A percentile compares a stretch with the other conserved stretches of the same genome.
phyloP scores from a whole-genome alignment of 192 early-diverging fungal genomes.

The Linnemannia zychae region DNA sequence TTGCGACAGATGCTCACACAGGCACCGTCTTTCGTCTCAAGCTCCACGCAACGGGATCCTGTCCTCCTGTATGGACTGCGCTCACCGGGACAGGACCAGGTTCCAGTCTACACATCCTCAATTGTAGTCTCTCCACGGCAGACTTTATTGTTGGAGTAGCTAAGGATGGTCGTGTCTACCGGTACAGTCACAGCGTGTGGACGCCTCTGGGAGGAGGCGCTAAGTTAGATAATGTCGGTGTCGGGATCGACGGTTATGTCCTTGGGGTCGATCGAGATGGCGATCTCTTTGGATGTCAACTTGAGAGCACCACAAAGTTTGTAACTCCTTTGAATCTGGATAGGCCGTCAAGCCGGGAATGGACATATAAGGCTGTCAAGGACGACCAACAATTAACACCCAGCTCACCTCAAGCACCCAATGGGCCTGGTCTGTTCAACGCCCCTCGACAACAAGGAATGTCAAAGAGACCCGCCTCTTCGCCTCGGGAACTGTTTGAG shows the following conservation, averaged over 20 bases:
- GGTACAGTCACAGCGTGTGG: conserved; percentile 22
- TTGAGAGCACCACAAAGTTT: conserved; percentile 10
- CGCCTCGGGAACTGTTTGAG: conserved; percentile 51
- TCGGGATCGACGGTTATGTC: conserved; percentile 48
- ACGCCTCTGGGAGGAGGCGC: conserved; percentile 24
- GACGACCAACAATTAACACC: background rate
- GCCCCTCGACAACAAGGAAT: conserved; percentile 18
- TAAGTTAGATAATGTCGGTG: conserved; percentile 20
- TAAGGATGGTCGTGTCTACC: conserved; percentile 21
- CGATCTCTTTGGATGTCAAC: conserved; percentile 45
- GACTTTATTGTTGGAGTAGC: conserved; percentile 42
- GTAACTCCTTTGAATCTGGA: background rate
- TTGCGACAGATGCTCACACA: conserved; percentile 40
- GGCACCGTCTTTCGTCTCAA: conserved; percentile 51
- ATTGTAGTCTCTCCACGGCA: conserved; percentile 20
- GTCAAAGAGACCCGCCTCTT: conserved; percentile 17
- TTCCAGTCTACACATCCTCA: conserved; percentile 15
- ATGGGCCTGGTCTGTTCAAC: background rate
- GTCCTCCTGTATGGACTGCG: conserved; percentile 46
- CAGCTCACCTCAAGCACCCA: conserved; percentile 30
- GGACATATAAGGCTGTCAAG: background rate
- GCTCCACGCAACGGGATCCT: conserved; percentile 21
- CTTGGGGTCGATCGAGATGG: conserved; percentile 43
- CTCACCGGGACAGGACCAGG: conserved; percentile 32
- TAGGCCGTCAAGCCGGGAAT: background rate